Conservation (phyloP, 345 rosid species). For the Pistacia integerrima region DNA sequence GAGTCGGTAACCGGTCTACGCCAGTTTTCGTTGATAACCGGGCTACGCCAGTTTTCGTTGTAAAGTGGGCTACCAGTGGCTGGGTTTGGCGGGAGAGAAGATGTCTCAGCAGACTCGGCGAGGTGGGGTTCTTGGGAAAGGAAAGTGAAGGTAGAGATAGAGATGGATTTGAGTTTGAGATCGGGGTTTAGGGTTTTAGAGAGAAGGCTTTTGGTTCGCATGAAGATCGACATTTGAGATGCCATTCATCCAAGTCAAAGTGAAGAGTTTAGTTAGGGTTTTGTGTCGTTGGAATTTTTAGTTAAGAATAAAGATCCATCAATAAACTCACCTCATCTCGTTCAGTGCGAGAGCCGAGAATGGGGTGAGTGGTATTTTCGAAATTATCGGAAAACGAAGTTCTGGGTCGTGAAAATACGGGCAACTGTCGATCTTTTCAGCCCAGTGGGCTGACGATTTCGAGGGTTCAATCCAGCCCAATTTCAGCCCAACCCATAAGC, state of each 20-base stretch:
- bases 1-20: constrained; percentile 52
- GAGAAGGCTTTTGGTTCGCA: constrained; percentile 42
- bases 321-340: no score
- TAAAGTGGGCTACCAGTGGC: constrained; percentile 88
- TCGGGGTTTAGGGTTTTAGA: constrained; percentile 39
- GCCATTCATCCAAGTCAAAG: constrained; percentile 46
- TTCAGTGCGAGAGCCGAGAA: no score
- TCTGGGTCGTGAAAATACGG: no score
- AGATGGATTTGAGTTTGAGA: constrained; percentile 51
- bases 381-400: not conserved
- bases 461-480: no score
- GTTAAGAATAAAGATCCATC: no score
- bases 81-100: constrained; percentile 87
- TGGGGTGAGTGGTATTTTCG: not conserved
- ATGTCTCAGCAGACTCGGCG: constrained; percentile 40
- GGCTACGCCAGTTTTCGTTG: constrained; percentile 79
- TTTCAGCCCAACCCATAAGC: no score
- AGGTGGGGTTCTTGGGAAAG: constrained; percentile 75
- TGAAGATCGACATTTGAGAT: constrained; percentile 50
- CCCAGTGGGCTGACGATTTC: no score
- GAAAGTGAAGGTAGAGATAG: constrained; percentile 64
- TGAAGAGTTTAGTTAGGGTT: constrained; percentile 22
- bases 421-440: no score
- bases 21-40: constrained; percentile 65
- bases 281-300: not conserved